Evolutionary conservation across 1,284 basidiomycete species (phyloP), one percentile per base, ranked within the genome.

Genomic region (Coniophora puteana): DNA sequence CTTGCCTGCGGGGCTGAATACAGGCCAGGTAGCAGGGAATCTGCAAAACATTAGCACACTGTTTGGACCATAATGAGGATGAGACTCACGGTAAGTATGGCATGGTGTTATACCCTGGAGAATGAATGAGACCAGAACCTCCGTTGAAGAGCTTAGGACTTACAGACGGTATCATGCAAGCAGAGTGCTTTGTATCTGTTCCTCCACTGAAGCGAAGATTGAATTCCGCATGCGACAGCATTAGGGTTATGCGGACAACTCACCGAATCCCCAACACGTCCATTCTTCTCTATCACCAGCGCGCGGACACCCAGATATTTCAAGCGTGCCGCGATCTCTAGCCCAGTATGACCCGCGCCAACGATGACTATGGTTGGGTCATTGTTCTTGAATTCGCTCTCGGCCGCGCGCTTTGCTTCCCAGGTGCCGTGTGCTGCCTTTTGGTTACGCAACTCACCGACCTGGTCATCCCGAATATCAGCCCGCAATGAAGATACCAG

Each of bases 291-390:
- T 17, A 71, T 43, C 14, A 69, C 49, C 11, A 71, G 50, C n/a
- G 53, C 47, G 1, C 53, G 36, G 13, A 69, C 40, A 4, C 63
- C 67, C 4, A 71, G 53, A 14, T 55, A 56, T 43, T 63, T 64
- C 13, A 72, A 43, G 14, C 61, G 58, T 12, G 67, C 68, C 1
- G 65, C 61, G 1, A 57, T 39, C 22, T 54, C 54, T 5, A 71
- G 56, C 17, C 68, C 69, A 21, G 49, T 62, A 38, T 59, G 69
- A 8, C 67, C 67, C 0, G 61, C 66, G 7, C 66, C 66, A 13
- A 69, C 20, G 4, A 61, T 41, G 5, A 61, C 23, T 11, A 60
- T 60, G 1, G 57, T 60, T 12, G 58, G 60, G 39, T 61, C 58
- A 3, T 49, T 47, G 21, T 50, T 40, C 1, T 17, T 18, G 20